Evolutionary conservation across 208 protist genomes (phyloP), one percentile per base, ranked within the genome.

Genomic region (Leptomonas seymouri): DNA sequence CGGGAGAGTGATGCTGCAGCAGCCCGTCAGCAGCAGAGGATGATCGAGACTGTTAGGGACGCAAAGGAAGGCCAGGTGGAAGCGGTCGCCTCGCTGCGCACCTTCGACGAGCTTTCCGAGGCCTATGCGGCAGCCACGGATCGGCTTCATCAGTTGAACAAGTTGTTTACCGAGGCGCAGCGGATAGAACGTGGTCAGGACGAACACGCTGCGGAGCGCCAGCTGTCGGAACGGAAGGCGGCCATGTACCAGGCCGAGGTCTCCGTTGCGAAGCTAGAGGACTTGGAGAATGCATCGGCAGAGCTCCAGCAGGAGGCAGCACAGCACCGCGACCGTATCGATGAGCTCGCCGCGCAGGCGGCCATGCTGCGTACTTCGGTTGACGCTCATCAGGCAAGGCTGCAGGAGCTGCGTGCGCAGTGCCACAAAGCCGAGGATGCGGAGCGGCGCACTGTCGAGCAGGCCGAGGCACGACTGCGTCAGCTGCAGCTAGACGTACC

Each of bases 61-160:
- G 53, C 14, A 16, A 56, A 50, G 15, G 23, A 36, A 0, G 18
- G 30, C 21, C 27, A n/a, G 42, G 28, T 27, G 46, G n/a, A n/a
- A n/a, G n/a, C n/a, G n/a, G n/a, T n/a, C n/a, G 18, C 67, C 23
- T 42, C 25, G 18, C 23, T 20, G 36, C 28, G 63, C 31, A 69
- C 74, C 25, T 91, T 81, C 61, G 86, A 93, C 15, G 74, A 88
- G 23, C 42, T 93, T 3, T 77, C 73, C 2, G 75, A 76, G n/a
- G 62, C 71, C 31, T 87, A 90, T 62, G 81, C 91, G 28, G 73
- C 50, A 18, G 80, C 82, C 2, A 81, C 76, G 25, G 71, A 76
- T 30, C 70, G 80, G 21, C 64, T 91, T 34, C 76, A 85, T 62
- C 65, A 77, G 48, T 65, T 96, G 7, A 91, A 87, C 60, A 64